Evolutionary conservation across 495 filamentous ascomycete species (phyloP), one percentile per base, ranked within the genome.

Genomic region (Penicillium antarcticum): DNA sequence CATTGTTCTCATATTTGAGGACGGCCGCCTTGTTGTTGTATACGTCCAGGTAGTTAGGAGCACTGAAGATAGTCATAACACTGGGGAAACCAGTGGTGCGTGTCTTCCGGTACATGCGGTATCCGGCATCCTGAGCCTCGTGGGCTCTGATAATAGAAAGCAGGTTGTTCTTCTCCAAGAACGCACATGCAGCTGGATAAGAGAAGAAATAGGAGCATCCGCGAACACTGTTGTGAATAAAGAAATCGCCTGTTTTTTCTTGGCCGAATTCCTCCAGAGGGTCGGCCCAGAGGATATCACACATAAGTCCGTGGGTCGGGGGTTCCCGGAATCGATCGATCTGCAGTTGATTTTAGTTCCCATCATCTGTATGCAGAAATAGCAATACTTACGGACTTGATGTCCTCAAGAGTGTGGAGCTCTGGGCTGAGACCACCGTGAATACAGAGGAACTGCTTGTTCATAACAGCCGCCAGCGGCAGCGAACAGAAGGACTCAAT

Each of bases 11-110:
- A 67, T 98, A 98, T 69, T 98, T 98, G 52, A 98, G 75, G 17
- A 98, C 94, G 0, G 94, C 94, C 1, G 94, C 94, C 73, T 98
- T 98, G 82, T 98, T 98, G 82, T 98, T 98, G 76, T 98, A 98
- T n/a, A 98, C 91, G 66, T 98, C 94, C 54, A 98, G 80, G 65
- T 98, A 97, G 66, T 98, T 98, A 18, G 94, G 94, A 4, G 94
- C 94, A 42, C 92, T 97, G 80, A 98, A 98, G 65, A 98, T 98
- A 37, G 94, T 98, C 94, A 98, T 98, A 48, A 98, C 94, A 71
- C 92, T 96, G 9, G 94, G 94, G 77, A 98, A 98, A 2, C 94
- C 94, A 12, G 94, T 98, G 1, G 95, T 97, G 29, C 91, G 83
- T 1, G 94, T 98, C 80, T 98, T 98, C 48, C 94, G 81, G 71